A percentile compares a stretch with the other conserved stretches of the same genome.
Conservation (phyloP, 306 rosid species). For the Acmispon strigosus region DNA sequence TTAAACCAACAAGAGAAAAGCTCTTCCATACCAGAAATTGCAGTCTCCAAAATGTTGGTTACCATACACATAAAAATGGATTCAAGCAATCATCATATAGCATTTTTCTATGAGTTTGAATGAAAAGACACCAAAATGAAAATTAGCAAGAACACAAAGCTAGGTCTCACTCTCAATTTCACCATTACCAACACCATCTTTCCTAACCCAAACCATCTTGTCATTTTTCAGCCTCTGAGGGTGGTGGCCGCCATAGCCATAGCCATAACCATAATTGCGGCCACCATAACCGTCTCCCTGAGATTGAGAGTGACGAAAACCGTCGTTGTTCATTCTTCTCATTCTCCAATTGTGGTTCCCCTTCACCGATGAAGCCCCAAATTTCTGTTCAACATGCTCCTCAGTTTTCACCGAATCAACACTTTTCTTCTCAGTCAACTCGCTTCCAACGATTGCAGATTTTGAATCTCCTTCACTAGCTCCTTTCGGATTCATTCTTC, state of each 20-base stretch:
- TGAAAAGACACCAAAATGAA: not conserved
- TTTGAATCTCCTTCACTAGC: too few relatives aligned
- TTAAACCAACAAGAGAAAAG: not conserved
- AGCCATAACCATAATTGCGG: not conserved
- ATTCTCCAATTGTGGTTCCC: not conserved
- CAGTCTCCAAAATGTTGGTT: not conserved
- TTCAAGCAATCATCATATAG: not conserved
- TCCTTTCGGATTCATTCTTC: too few relatives aligned
- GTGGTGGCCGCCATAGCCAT: not conserved
- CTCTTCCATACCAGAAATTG: not conserved
- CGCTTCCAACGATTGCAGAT: too few relatives aligned
- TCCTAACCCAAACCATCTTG: constrained; percentile 53
- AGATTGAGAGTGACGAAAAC: not conserved
- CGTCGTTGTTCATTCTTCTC: not conserved
- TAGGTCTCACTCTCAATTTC: constrained; percentile 1
- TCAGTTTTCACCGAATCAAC: too few relatives aligned
- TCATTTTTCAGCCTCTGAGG: not conserved
- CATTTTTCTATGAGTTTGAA: not conserved
- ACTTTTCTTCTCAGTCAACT: too few relatives aligned
- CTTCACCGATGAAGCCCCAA: constrained; percentile 8
- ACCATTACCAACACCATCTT: constrained; percentile 15
- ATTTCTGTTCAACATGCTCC: constrained; percentile 11
- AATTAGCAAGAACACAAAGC: not conserved
- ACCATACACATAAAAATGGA: not conserved
- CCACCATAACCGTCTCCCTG: not conserved